These are phyloP conservation scores for Nevesoporus exiguus DNA, from an alignment of 768 basidiomycete genomes.

Conservation along the genomic window DNA sequence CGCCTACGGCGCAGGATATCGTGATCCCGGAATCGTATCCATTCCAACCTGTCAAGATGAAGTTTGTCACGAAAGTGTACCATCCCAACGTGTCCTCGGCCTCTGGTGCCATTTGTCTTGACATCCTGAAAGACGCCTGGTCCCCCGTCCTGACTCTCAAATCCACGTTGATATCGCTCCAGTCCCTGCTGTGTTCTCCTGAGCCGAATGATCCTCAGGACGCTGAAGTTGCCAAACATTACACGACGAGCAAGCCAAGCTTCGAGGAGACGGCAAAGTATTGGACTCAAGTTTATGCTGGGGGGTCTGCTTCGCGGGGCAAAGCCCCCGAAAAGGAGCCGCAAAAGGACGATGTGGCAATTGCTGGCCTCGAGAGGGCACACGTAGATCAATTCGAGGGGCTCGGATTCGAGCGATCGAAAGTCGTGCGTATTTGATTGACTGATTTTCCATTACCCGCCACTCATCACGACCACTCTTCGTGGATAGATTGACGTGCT, in stretches of 20 bases:
- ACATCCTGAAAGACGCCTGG: constrained; percentile 87
- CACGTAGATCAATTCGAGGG: constrained; percentile 83
- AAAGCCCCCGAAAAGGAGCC: constrained; percentile 31
- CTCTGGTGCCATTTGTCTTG: constrained; percentile 92
- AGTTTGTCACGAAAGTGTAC: constrained; percentile 95
- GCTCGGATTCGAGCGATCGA: constrained; percentile 76
- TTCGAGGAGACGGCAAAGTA: constrained; percentile 93
- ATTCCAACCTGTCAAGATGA: constrained; percentile 96
- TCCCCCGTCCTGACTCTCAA: constrained; percentile 94
- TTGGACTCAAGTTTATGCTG: constrained; percentile 93
- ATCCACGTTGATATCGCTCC: constrained; percentile 91
- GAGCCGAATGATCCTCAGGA: constrained; percentile 97
- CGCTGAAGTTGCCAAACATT: constrained; percentile 97
- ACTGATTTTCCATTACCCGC: neutral
- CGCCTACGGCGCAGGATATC: constrained; percentile 62
- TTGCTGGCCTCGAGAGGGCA: constrained; percentile 78
- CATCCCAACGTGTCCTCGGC: constrained; percentile 95
- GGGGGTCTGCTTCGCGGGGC: constrained; percentile 53
- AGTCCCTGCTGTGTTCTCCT: constrained; percentile 88
- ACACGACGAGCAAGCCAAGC: constrained; percentile 78
- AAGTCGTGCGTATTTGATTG: constrained; percentile 65
- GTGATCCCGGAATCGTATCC: constrained; percentile 89
- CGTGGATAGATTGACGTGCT: constrained; percentile 76
- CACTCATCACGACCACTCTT: constrained; percentile 2
- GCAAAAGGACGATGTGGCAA: constrained; percentile 47